These are phyloP conservation scores for Sarocladiaceae sp. DNA, from an alignment of 2,329 filamentous ascomycete species.

Conservation along the genomic window DNA sequence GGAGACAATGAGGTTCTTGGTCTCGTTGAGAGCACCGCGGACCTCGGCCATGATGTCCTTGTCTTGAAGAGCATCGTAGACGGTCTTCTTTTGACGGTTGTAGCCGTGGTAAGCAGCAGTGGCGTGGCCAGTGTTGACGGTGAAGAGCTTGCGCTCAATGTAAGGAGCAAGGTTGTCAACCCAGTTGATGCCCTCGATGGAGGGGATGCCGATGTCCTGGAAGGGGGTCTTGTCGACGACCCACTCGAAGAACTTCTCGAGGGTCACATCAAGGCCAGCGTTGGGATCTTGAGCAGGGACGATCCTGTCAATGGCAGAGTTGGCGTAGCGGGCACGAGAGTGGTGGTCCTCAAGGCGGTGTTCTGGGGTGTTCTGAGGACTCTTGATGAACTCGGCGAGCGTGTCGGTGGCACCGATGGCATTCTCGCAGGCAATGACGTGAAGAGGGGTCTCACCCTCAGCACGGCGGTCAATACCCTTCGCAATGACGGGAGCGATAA, in stretches of 20 bases:
- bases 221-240: conserved; percentile 88
- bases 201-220: conserved; percentile 55
- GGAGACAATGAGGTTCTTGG: conserved; percentile 73
- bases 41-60: conserved; percentile 57
- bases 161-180: conserved; percentile 87
- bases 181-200: conserved; percentile 86
- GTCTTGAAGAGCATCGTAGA: conserved; percentile 13
- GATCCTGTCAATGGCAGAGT: conserved; percentile 97
- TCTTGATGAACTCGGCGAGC: conserved; percentile 73
- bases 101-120: conserved; percentile 95
- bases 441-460: conserved; percentile 58
- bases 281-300: conserved; percentile 81
- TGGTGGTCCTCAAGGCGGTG: conserved; percentile 62
- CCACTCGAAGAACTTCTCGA: conserved; percentile 99
- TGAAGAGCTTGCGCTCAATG: conserved; percentile 99
- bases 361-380: conserved; percentile 62
- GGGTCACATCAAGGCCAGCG: conserved; percentile 81
- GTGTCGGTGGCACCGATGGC: conserved; percentile 91
- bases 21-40: conserved; percentile 74
- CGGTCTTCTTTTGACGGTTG: conserved; percentile 64
- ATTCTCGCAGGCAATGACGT: conserved; percentile 97
- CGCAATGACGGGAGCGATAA: conserved; percentile 91
- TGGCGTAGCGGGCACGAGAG: conserved; percentile 81
- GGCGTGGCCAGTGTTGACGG: conserved; percentile 96
- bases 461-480: conserved; percentile 81